Evolutionary conservation across 2,329 filamentous ascomycete genomes (phyloP).

Genomic region (Didymella glomerata): DNA sequence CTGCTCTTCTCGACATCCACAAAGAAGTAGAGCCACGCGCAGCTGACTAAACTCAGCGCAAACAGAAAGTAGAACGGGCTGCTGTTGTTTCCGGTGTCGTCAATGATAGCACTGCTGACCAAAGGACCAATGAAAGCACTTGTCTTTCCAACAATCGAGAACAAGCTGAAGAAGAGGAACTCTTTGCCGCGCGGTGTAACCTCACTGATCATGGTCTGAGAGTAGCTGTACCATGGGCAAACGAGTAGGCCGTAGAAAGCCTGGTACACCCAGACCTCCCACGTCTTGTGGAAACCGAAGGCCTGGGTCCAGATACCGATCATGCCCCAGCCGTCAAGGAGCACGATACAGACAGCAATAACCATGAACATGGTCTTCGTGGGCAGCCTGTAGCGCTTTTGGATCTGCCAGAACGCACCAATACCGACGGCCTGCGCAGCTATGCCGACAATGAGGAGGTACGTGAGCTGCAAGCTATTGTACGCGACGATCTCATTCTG

Average conservation of each 20-base stretch:
- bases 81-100: conserved; percentile 66
- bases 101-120: conserved; percentile 74
- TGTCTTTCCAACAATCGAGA: conserved; percentile 74
- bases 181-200: conserved; percentile 74
- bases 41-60: conserved; percentile 35
- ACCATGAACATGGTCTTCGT: conserved; percentile 75
- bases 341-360: conserved; percentile 67
- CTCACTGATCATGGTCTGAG: conserved; percentile 75
- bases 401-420: conserved; percentile 67
- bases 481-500: conserved; percentile 72
- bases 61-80: conserved; percentile 72
- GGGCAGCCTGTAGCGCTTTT: conserved; percentile 65
- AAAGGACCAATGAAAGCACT: conserved; percentile 73
- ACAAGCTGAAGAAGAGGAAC: conserved; percentile 74
- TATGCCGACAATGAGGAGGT: conserved; percentile 72
- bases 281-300: conserved; percentile 63
- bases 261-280: conserved; percentile 62
- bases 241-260: conserved; percentile 71
- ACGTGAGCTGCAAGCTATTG: conserved; percentile 70
- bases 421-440: conserved; percentile 70
- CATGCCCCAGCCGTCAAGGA: conserved; percentile 69
- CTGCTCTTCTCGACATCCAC: conserved; percentile 37
- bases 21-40: conserved; percentile 35
- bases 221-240: conserved; percentile 75
- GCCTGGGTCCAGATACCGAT: conserved; percentile 64